These are phyloP conservation scores for Pelargonium nanum DNA, from an alignment of 345 rosid genomes.

Conservation along the genomic window DNA sequence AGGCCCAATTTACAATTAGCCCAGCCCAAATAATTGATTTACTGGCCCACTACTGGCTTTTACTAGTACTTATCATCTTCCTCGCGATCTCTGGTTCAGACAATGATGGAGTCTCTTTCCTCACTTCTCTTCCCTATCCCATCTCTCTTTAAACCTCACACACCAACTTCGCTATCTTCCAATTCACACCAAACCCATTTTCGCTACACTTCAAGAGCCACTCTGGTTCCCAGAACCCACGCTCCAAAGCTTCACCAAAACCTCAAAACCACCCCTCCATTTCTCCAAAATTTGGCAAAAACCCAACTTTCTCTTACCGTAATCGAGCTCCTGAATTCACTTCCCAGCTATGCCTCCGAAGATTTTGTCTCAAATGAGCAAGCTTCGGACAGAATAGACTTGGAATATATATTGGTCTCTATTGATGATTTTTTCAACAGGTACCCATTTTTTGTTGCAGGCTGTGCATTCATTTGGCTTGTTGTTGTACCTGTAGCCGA, in stretches of 20 bases:
- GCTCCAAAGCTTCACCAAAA: background rate
- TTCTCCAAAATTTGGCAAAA: conserved; percentile 15
- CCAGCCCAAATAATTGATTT: background rate
- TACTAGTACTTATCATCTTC: background rate
- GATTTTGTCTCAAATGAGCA: conserved; percentile 20
- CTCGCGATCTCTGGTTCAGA: background rate
- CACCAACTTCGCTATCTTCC: no score
- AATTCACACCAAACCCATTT: no score
- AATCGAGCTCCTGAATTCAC: conserved; percentile 25
- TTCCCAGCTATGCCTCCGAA: conserved; percentile 56
- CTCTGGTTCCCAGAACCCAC: no score
- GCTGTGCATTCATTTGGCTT: conserved; percentile 71
- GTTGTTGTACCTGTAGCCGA: conserved; percentile 50
- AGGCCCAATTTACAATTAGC: background rate
- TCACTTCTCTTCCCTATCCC: background rate
- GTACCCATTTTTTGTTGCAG: conserved; percentile 83
- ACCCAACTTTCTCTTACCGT: conserved; percentile 30
- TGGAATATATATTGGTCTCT: conserved; percentile 53
- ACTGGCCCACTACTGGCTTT: background rate
- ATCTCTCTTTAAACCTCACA: no score
- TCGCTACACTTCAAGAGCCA: no score
- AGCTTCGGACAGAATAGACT: conserved; percentile 41
- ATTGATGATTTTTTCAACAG: conserved; percentile 63
- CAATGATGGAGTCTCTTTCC: background rate
- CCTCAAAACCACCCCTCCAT: conserved; percentile 7